Evolutionary conservation across 768 basidiomycete species (phyloP), one percentile per base, ranked within the genome.

Genomic region (Rhodotorula graminis): DNA sequence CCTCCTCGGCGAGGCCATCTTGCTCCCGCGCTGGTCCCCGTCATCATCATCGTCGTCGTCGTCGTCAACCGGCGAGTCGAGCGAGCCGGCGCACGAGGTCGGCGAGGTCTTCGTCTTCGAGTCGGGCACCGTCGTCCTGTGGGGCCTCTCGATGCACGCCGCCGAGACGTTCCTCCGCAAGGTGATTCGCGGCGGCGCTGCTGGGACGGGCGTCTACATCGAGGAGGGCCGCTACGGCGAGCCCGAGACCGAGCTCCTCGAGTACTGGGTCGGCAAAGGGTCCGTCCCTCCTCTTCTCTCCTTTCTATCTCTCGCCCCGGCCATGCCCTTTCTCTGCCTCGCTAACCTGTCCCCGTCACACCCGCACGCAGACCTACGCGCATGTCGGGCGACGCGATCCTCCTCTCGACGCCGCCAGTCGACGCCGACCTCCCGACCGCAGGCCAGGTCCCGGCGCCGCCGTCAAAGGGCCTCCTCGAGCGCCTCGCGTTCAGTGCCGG

Each of bases 181-280:
- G 44, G 71, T 71, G 27, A 69, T 74, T 31, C 53, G 70, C 14
- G 69, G 68, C 11, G 52, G 61, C 2, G 33, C 53, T 16, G 50
- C 40, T 9, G 67, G 56, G 0, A 44, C 42, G 60, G 42, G 16
- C 18, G 60, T 21, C 11, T 76, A 68, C 55, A 67, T 77, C 29
- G 76, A 77, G 55, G 58, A 71, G 10, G 77, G 76, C 1, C 53
- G 71, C 12, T 78, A 78, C 61, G 37, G 29, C 1, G 74, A 74
- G 61, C 72, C 65, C 9, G 76, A 77, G 66, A 72, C 67, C 42
- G 78, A 78, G 67, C 72, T 74, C 29, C 69, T 78, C 31, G 78
- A 77, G 29, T 78, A 64, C 65, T 69, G 65, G 70, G 60, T 76
- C 52, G 64, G 69, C 4, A 44, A 71, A 25, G 65, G 31, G 29